Conservation (phyloP, 371 early-diverging fungal species). For the Amoeboaphelidium protococcarum region DNA sequence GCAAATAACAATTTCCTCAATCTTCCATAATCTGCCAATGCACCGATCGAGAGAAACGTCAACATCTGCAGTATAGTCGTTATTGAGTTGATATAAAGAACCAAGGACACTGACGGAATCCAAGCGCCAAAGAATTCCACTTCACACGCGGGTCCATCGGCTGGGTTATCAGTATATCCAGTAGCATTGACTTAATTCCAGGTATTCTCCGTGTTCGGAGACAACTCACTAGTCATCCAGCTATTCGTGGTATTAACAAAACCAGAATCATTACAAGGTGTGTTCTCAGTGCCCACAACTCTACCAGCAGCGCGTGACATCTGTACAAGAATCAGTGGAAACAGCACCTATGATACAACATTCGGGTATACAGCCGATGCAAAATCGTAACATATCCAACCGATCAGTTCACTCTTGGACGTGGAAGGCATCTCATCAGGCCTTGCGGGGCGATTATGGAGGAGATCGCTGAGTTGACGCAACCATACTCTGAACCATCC, state of each 20-base stretch:
- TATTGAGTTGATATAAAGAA: slow-evolving; percentile 18
- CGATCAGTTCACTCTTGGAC: background rate
- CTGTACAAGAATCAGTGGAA: background rate
- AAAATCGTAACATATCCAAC: background rate
- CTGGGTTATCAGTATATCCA: too few species aligned
- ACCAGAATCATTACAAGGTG: background rate
- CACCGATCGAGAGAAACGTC: slow-evolving; percentile 23
- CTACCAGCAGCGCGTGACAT: background rate
- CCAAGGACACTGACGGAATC: background rate
- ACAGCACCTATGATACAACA: background rate
- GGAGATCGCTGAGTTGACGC: too few species aligned
- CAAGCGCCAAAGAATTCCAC: background rate
- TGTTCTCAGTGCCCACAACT: background rate
- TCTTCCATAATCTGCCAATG: slow-evolving; percentile 28
- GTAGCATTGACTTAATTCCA: too few species aligned
- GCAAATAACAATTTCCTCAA: slow-evolving; percentile 23
- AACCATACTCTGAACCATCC: too few species aligned
- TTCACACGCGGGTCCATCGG: background rate
- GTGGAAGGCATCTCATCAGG: too few species aligned
- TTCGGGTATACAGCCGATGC: background rate
- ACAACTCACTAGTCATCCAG: background rate
- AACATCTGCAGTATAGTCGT: slow-evolving; percentile 28
- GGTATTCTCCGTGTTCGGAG: background rate
- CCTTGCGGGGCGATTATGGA: too few species aligned
- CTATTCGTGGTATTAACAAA: background rate